phyloP scores from a whole-genome alignment of 2,329 filamentous ascomycete species.

The Monosporascus sp. region DNA sequence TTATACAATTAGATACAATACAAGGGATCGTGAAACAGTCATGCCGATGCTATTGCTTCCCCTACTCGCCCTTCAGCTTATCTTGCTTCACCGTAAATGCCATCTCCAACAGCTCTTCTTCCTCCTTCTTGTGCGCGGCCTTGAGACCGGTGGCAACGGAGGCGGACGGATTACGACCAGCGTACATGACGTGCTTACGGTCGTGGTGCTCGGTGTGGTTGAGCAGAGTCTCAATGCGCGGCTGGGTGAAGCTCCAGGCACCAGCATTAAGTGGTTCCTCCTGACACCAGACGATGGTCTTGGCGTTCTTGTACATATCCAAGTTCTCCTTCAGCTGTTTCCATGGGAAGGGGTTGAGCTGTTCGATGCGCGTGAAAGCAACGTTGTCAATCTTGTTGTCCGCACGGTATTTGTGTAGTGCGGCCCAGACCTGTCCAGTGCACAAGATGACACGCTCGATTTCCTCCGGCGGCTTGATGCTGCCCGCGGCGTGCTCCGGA shows the following conservation, averaged over 20 bases:
- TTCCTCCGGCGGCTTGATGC: slow-evolving; percentile 74
- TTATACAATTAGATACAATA: slow-evolving; percentile 28
- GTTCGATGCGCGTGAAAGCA: slow-evolving; percentile 92
- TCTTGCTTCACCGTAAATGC: slow-evolving; percentile 62
- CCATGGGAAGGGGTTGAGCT: slow-evolving; percentile 99
- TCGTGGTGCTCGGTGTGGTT: slow-evolving; percentile 91
- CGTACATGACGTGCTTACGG: slow-evolving; percentile 94
- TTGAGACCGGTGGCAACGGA: slow-evolving; percentile 93
- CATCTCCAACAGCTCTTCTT: slow-evolving; percentile 71
- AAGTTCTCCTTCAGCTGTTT: slow-evolving; percentile 94
- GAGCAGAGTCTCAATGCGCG: slow-evolving; percentile 90
- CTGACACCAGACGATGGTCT: slow-evolving; percentile 95
- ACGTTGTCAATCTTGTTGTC: slow-evolving; percentile 83
- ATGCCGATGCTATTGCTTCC: slow-evolving; percentile 11
- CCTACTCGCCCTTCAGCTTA: slow-evolving; percentile 63
- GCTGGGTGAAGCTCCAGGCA: slow-evolving; percentile 95
- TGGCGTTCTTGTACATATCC: slow-evolving; percentile 93
- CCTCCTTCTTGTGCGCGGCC: slow-evolving; percentile 82
- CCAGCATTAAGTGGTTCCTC: slow-evolving; percentile 97
- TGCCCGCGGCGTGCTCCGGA: slow-evolving; percentile 69
- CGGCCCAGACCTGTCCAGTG: slow-evolving; percentile 88
- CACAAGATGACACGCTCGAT: slow-evolving; percentile 94
- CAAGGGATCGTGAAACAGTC: slow-evolving; percentile 15
- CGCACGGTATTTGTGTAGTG: slow-evolving; percentile 85
- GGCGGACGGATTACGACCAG: slow-evolving; percentile 87